A percentile compares a stretch with the other conserved stretches of the same genome.
Conservation (phyloP, 163 green algal species). For the Dunaliella salina region DNA sequence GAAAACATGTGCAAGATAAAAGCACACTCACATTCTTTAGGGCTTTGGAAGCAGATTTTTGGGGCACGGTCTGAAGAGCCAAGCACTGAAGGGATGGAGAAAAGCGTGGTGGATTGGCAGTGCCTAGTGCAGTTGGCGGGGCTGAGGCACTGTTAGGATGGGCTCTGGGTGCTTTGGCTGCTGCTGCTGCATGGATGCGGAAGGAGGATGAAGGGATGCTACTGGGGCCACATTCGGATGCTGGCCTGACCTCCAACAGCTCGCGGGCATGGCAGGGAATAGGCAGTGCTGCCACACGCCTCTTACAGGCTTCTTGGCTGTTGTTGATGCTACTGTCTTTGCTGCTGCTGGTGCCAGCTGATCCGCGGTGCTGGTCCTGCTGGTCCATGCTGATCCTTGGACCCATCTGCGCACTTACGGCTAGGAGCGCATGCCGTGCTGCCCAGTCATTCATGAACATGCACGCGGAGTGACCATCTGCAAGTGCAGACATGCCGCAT, state of each 20-base stretch:
- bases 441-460: constrained; percentile 26
- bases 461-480: constrained; percentile 28
- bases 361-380: too few species aligned
- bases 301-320: background rate
- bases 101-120: too few species aligned
- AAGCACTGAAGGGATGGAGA: background rate
- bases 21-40: too few species aligned
- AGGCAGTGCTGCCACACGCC: background rate
- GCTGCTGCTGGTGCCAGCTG: background rate
- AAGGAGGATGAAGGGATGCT: too few species aligned
- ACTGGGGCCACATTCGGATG: too few species aligned
- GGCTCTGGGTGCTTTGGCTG: too few species aligned
- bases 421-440: background rate
- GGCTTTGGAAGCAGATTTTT: too few species aligned
- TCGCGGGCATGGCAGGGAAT: background rate
- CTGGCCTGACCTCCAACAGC: background rate
- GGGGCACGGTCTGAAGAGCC: background rate
- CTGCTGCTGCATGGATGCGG: too few species aligned
- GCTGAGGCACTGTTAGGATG: too few species aligned
- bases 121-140: too few species aligned
- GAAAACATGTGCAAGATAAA: too few species aligned
- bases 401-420: background rate
- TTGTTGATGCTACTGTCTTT: background rate
- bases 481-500: background rate
- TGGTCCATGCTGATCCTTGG: background rate